Evolutionary conservation across 192 early-diverging fungal species (phyloP), one percentile per base, ranked within the genome.

Genomic region (Coemansia sp.): DNA sequence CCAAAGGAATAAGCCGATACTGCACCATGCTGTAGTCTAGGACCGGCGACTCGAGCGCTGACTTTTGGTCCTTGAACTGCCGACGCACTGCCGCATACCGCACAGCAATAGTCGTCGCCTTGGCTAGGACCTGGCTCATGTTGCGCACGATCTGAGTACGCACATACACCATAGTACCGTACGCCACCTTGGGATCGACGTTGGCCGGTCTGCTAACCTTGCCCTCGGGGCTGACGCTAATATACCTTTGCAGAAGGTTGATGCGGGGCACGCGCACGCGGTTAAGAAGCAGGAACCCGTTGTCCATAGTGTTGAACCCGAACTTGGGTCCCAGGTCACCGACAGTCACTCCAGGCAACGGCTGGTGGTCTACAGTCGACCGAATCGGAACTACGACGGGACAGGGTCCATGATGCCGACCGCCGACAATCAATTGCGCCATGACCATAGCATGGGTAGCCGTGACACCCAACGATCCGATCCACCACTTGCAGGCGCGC

Each of bases 281-380:
- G 66, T 95, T 89, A 69, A 96, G 93, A 77, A 92, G 79, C 66
- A 96, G 83, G 78, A 91, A 93, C 54, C 94, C 94, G 70, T 95
- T 96, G 84, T 96, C 94, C 43, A 93, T 89, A 6, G 87, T 74
- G 73, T 94, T 93, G 86, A 90, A 93, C 13, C 94, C 94, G 68
- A 93, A 92, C 87, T 96, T 96, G 49, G 93, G 91, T 13, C 94
- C 94, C 73, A 96, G 88, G 66, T 96, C 93, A 54, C 93, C 93
- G n/a, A 94, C 89, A 43, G 89, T 92, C 64, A 96, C 87, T 63
- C 94, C 93, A 4, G 85, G 74, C 64, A 96, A 74, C 63, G 91
- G 88, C 67, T 75, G 82, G 78, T 96, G 94, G 64, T 89, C 87
- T 66, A 88, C 83, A 33, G 89, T 76, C 20, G 89, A 90, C 63